phyloP scores from a whole-genome alignment of 1,139 yeast genomes.

The Citeromyces hawaiiensis region DNA sequence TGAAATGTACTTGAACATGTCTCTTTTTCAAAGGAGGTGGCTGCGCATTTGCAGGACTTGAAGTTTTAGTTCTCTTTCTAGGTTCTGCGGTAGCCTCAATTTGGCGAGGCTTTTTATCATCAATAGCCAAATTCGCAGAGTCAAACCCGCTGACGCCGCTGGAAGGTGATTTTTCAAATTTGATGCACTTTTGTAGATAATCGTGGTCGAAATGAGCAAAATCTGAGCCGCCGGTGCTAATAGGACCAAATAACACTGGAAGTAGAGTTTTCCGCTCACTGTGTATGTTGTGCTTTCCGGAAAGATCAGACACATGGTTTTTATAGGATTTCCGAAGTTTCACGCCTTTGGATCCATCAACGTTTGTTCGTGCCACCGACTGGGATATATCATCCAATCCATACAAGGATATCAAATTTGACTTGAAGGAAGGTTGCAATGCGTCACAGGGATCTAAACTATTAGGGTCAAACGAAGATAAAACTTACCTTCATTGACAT shows the following conservation, averaged over 20 bases:
- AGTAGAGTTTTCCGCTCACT: slow-evolving; percentile 36
- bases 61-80: slow-evolving; percentile 10
- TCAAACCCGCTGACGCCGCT: slow-evolving; percentile 76
- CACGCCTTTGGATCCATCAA: slow-evolving; percentile 82
- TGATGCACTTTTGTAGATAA: slow-evolving; percentile 36
- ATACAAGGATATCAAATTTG: slow-evolving; percentile 58
- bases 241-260: slow-evolving; percentile 36
- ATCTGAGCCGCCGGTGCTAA: slow-evolving; percentile 12
- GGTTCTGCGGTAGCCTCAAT: slow-evolving; percentile 22
- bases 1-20: slow-evolving; percentile 16
- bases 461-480: slow-evolving; percentile 3
- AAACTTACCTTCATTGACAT: slow-evolving; percentile 19
- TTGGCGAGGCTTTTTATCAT: slow-evolving; percentile 26
- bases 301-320: slow-evolving; percentile 75
- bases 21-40: slow-evolving; percentile 12
- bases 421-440: slow-evolving; percentile 56
- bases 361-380: slow-evolving; percentile 78
- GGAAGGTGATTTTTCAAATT: slow-evolving; percentile 55
- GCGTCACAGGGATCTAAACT: slow-evolving; percentile 23
- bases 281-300: slow-evolving; percentile 67
- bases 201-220: slow-evolving; percentile 28
- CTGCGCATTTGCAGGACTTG: slow-evolving; percentile 9
- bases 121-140: slow-evolving; percentile 51
- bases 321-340: slow-evolving; percentile 88
- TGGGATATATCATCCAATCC: slow-evolving; percentile 56